phyloP scores from a whole-genome alignment of 1,139 yeast genomes.

The Lodderomyces elongisporus region DNA sequence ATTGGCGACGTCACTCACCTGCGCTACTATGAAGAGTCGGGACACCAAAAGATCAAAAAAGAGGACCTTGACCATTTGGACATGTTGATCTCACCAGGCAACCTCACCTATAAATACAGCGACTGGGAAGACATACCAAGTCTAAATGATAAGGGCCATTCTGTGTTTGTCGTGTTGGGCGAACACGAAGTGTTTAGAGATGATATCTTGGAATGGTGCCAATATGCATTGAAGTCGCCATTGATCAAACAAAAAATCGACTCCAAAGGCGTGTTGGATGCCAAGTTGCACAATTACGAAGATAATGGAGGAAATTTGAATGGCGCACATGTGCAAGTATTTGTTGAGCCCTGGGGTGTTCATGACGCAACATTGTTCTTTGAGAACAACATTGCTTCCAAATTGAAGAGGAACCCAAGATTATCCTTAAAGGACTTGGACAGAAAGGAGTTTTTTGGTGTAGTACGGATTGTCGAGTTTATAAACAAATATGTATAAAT shows the following conservation, averaged over 20 bases:
- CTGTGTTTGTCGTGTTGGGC: slow-evolving; percentile 31
- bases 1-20: slow-evolving; percentile 8
- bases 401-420: slow-evolving; percentile 9
- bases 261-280: slow-evolving; percentile 20
- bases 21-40: neutral
- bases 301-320: slow-evolving; percentile 9
- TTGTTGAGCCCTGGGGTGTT: slow-evolving; percentile 41
- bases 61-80: slow-evolving; percentile 10
- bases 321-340: slow-evolving; percentile 17
- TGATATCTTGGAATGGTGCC: slow-evolving; percentile 34
- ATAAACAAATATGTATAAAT: slow-evolving; percentile 18
- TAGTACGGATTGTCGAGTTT: slow-evolving; percentile 22
- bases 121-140: slow-evolving; percentile 36
- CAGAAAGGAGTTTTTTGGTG: slow-evolving; percentile 23
- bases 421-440: slow-evolving; percentile 14
- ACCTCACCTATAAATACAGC: slow-evolving; percentile 12
- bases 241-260: slow-evolving; percentile 21
- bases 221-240: slow-evolving; percentile 28
- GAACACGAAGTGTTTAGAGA: slow-evolving; percentile 44
- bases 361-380: slow-evolving; percentile 35
- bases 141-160: slow-evolving; percentile 21
- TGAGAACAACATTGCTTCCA: slow-evolving; percentile 20
- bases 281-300: slow-evolving; percentile 16
- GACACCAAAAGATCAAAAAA: slow-evolving; percentile 2
- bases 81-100: slow-evolving; percentile 16